Base-by-base conservation (phyloP, 495 filamentous ascomycete species). In the Tuber indicum region DNA sequence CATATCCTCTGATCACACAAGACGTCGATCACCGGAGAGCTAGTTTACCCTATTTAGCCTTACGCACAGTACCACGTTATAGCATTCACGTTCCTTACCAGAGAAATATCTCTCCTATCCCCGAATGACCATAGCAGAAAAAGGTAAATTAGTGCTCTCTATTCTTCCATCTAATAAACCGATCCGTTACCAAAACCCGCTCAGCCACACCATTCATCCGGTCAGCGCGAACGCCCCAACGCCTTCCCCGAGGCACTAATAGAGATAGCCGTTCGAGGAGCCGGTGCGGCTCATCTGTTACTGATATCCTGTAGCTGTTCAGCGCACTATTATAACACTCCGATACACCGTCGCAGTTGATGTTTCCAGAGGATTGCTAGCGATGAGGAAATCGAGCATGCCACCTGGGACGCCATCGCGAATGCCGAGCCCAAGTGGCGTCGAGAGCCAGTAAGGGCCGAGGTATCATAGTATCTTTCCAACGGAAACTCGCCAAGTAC, bases 111-210 rank as follows among this genome's bases (percentile, higher is more conserved):
- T 52, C 9, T n/a, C 47, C 21, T 6, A 52, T 4, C 1, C 47
- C 47, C 7, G 21, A 1, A 21, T n/a, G 5, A 52, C 47, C 47
- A 49, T 49, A 49, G 5, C 21, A 21, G 12, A 21, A 23, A 6
- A 49, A 5, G 46, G 46, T 7, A n/a, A n/a, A n/a, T n/a, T n/a
- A 14, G 6, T 47, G 16, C 17, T 21, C 46, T 1, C 16, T 21
- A 47, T 19, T 14, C 21, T 52, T 76, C 79, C 79, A 79, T 1
- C 21, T 44, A 6, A 10, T 3, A 26, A 81, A 77, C 66, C 58
- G 3, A 16, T 46, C 7, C 1, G 70, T 71, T 2, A 21, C 21
- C 1, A 47, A 43, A 16, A 74, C 1, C 77, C 77, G 76, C 0
- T 39, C 36, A 0, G 58, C 75, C 9, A 32, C 32, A 32, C 32